Evolutionary conservation across 345 rosid genomes (phyloP).

Genomic region (Rubroshorea leprosula): DNA sequence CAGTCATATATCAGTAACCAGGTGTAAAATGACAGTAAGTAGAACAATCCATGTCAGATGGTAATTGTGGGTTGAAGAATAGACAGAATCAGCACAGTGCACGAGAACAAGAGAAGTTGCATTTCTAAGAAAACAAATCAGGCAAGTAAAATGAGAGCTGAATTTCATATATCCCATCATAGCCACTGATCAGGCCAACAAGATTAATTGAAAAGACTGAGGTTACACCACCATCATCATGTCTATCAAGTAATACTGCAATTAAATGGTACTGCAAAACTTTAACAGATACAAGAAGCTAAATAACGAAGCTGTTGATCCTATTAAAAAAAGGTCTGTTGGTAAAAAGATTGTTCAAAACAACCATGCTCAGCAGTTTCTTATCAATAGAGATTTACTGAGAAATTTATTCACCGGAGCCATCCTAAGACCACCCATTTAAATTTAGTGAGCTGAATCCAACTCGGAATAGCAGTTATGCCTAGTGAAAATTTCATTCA

Average conservation of each 20-base stretch:
- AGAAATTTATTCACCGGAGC: too few relatives aligned
- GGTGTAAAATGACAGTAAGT: too few relatives aligned
- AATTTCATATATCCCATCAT: not conserved
- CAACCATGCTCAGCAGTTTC: not conserved
- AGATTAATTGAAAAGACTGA: not conserved
- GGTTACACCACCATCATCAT: not conserved
- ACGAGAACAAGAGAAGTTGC: not conserved
- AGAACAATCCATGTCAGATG: too few relatives aligned
- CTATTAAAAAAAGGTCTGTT: not conserved
- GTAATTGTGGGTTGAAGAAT: too few relatives aligned
- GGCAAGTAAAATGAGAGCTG: not conserved
- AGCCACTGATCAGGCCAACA: not conserved
- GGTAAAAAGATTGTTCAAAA: not conserved
- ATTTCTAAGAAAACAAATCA: not conserved
- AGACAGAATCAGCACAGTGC: not conserved
- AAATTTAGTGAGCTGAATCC: not conserved
- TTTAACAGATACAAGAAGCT: not conserved
- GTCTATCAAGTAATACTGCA: too few relatives aligned
- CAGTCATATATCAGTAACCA: too few relatives aligned
- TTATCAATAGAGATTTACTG: too few relatives aligned
- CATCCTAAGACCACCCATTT: too few relatives aligned
- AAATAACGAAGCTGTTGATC: too few relatives aligned
- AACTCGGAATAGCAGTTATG: not conserved
- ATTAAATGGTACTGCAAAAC: not conserved
- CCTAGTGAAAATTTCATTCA: not conserved